Evolutionary conservation across 768 basidiomycete species (phyloP), one percentile per base, ranked within the genome.

Genomic region (Cubamyces lactineus): DNA sequence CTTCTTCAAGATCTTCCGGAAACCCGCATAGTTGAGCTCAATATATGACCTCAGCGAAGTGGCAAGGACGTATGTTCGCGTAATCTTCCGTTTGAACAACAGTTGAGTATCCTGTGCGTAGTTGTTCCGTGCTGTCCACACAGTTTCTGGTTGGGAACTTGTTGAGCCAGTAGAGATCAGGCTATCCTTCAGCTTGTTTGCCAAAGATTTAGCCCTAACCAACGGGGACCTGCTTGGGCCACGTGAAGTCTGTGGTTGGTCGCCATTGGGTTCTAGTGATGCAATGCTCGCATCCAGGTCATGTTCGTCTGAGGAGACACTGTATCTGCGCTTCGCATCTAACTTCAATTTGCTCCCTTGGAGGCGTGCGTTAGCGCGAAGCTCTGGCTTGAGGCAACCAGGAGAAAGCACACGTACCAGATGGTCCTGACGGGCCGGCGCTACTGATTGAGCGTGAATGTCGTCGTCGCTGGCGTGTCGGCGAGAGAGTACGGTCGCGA

Each of bases 1-100:
- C 90, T 98, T 98, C 77, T 98, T 98, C 71, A 96, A 73, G 40
- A 96, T 95, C 80, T 98, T 98, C 67, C 93, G 84, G 76, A 98
- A 94, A 1, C 95, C 96, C 0, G 93, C 91, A 72, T 92, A 84
- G 73, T 98, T 98, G 59, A 97, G 78, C 69, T 98, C 94, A 58
- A 94, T 86, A 66, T 94, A 99, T 6, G 93, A 90, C 72, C 82
- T 84, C 59, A 98, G 81, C 28, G 87, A 86, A 15, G 87, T 87
- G 48, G 88, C 81, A 6, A 86, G 80, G 46, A 94, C 85, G 73
- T 91, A 97, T 12, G 94, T 81, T 49, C 80, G 86, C 0, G 93
- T 91, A 54, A 98, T 92, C 64, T 89, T 81, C 45, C 95, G 86
- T 77, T 98, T 98, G 82, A 90, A 95, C 23, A 95, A 77, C 28